Conservation (phyloP, 2,329 filamentous ascomycete species). For the Xylaria sp. region DNA sequence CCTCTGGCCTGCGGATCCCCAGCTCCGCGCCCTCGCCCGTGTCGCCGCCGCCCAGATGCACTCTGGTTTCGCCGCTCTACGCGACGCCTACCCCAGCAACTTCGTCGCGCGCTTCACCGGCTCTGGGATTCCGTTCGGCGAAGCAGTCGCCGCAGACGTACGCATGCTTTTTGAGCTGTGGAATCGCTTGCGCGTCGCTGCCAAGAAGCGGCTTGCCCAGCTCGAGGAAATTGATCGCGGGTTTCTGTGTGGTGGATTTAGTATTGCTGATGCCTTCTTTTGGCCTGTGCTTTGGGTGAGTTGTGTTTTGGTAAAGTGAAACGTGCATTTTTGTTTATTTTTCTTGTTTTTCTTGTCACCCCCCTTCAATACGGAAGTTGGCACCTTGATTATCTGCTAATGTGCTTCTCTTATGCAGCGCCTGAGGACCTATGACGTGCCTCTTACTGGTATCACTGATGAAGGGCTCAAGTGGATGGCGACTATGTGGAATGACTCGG, state of each 20-base stretch:
- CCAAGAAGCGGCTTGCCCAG: conserved; percentile 37
- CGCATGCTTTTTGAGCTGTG: conserved; percentile 42
- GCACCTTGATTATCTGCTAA: no score
- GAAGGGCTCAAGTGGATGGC: conserved; percentile 44
- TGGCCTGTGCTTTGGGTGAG: conserved; percentile 46
- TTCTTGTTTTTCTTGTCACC: no score
- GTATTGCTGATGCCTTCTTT: conserved; percentile 48
- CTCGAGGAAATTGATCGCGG: conserved; percentile 41
- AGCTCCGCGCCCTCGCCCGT: conserved; percentile 56
- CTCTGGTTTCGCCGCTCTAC: conserved; percentile 54
- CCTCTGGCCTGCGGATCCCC: conserved; percentile 55
- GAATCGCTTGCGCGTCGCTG: conserved; percentile 36
- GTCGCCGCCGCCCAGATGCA: conserved; percentile 60
- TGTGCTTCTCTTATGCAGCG: conserved; percentile 16
- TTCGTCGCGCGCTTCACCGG: conserved; percentile 48
- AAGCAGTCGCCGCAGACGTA: conserved; percentile 39
- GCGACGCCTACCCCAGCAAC: conserved; percentile 57
- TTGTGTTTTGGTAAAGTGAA: neutral
- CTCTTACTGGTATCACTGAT: conserved; percentile 40
- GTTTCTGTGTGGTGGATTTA: conserved; percentile 46
- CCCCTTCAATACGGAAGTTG: no score
- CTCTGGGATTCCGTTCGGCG: conserved; percentile 36
- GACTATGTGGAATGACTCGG: conserved; percentile 48
- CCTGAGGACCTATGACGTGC: conserved; percentile 46
- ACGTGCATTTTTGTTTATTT: neutral